Conservation (phyloP, 148 eudicot species). For the Linanthus parryae region DNA sequence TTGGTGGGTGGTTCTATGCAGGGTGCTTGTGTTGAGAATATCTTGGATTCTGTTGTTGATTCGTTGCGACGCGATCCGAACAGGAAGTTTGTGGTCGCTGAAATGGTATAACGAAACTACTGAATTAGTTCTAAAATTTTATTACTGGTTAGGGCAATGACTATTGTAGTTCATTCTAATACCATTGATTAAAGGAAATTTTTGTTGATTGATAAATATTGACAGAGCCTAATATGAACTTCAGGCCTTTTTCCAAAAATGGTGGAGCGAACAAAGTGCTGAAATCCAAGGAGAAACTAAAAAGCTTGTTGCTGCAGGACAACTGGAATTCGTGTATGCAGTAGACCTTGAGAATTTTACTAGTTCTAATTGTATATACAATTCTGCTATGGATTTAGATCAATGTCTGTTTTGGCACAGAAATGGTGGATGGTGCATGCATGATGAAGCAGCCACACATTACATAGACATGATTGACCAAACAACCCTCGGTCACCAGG, state of each 20-base stretch:
- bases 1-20: conserved; percentile 22
- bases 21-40: conserved; percentile 86
- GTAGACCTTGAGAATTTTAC: background rate
- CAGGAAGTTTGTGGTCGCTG: conserved; percentile 79
- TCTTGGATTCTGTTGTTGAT: conserved; percentile 70
- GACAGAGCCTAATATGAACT: conserved; percentile 4
- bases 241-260: conserved; percentile 79
- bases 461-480: conserved; percentile 95
- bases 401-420: conserved; percentile 29
- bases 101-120: conserved; percentile 70
- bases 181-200: too few relatives aligned
- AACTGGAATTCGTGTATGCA: conserved; percentile 67
- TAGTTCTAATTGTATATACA: background rate
- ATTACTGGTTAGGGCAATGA: too few relatives aligned
- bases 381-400: background rate
- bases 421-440: conserved; percentile 98
- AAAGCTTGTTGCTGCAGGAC: conserved; percentile 64
- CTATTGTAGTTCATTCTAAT: too few relatives aligned
- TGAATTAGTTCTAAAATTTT: background rate
- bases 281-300: conserved; percentile 45
- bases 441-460: conserved; percentile 80
- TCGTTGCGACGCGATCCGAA: conserved; percentile 67
- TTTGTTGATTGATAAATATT: too few relatives aligned
- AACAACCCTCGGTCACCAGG: conserved; percentile 73
- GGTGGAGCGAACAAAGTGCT: conserved; percentile 69